Evolutionary conservation across 2,329 filamentous ascomycete species (phyloP), one percentile per base, ranked within the genome.

Genomic region (Eutypella sp.): DNA sequence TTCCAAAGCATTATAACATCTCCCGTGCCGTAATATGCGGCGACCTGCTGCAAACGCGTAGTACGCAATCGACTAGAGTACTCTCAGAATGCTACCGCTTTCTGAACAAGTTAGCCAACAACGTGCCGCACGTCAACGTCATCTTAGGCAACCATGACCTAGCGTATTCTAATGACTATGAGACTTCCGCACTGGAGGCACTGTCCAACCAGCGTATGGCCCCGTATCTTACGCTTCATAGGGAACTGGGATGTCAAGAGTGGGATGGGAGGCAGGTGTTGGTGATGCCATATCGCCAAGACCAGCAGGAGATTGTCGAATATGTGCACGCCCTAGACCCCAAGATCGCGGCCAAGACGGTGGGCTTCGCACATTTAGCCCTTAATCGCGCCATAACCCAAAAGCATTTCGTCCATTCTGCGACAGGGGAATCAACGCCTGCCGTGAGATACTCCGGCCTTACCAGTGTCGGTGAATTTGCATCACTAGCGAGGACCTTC

Each of bases 111-210:
- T 47, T 66, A 10, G 53, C 49, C 37, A 42, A 48, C 5, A 49
- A 53, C 15, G 58, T 62, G 16, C 61, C 62, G 1, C 59, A 54
- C 41, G 48, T 65, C 38, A 51, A 66, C 38, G 52, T 66, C 38
- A 48, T 66, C n/a, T 47, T 65, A n/a, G 63, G 63, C 16, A 66
- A 66, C 29, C 62, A 66, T 50, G 62, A 65, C 47, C 52, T 66
- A 15, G 61, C 62, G 19, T 61, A 63, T 48, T 53, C 55, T 15
- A 54, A 52, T 20, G 61, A 63, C 42, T 60, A 61, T 38, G 34
- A 49, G 42, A 63, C 58, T 5, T 57, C 61, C 1, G 60, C 61
- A n/a, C 53, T 66, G 29, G 61, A 65, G 34, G 59, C 56, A 4
- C 51, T 66, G 25, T 44, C 48, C 19, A 57, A 59, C 13, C 40